Evolutionary conservation across 495 filamentous ascomycete genomes (phyloP), one percentile per base, ranked within the genome.

Genomic region (Xylaria curta): DNA sequence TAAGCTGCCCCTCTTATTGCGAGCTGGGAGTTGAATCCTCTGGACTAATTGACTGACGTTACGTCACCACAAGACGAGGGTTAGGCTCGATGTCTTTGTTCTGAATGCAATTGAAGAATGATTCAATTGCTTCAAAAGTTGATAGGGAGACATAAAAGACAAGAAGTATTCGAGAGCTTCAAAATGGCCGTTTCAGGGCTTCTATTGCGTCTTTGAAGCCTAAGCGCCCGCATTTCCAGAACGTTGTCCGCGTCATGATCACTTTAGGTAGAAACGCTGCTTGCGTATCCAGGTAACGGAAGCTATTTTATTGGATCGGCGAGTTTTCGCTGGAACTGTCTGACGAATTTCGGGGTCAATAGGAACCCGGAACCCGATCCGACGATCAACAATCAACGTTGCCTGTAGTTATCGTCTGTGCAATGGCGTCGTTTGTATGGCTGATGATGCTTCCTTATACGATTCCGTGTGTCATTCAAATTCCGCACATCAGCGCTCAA

Each of bases 1-100:
- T 68, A 59, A 68, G 53, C 51, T 5, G 36, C 66, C 51, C 53
- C 66, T 58, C 68, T 64, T 59, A 47, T 56, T 63, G 36, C 31
- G 54, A 24, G 58, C 42, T 38, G n/a, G 47, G 10, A 46, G n/a
- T 33, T 42, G 68, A 63, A 63, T 53, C 58, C 58, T 24, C 38
- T 36, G 3, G 1, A 36, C 33, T 38, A 68, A 59, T 68, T 38
- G 38, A 42, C 59, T 44, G 59, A 70, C 31, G 68, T 63, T 59
- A 63, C 68, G 58, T 63, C 68, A 63, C 65, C 31, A 44, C 21
- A 28, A 42, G 60, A 21, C 60, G 36, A 44, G 38, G 21, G 12
- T 24, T 2, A 19, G 38, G 36, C n/a, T 17, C 7, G 10, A 42
- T 28, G 60, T 21, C 38, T 44, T 42, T 24, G 31, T 8, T 19